phyloP scores from a whole-genome alignment of 1,284 basidiomycete species.

The Porogramme epimiltina region DNA sequence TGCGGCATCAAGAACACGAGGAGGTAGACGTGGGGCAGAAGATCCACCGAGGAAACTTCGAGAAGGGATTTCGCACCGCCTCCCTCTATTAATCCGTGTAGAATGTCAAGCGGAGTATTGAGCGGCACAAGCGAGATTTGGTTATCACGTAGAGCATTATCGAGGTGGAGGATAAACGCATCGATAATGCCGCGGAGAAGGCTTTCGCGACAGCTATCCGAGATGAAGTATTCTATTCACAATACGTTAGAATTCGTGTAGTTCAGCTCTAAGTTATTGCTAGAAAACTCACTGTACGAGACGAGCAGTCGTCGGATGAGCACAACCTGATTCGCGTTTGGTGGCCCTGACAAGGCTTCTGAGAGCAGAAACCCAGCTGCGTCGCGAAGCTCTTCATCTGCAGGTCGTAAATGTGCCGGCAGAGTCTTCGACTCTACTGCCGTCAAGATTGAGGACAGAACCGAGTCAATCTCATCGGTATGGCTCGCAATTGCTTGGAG shows the following conservation, averaged over 20 bases:
- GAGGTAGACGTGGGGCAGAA: conserved; percentile 49
- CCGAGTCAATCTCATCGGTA: conserved; percentile 27
- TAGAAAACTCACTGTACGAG: conserved; percentile 33
- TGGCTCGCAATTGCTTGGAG: conserved; percentile 38
- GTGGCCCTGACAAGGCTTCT: conserved; percentile 18
- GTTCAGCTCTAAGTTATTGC: background rate
- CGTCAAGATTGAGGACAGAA: conserved; percentile 40
- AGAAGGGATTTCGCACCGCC: too few species aligned
- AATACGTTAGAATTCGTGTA: background rate
- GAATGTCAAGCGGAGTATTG: conserved; percentile 35
- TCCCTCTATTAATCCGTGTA: conserved; percentile 31
- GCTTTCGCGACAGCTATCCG: conserved; percentile 34
- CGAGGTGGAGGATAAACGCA: conserved; percentile 40
- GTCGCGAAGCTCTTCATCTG: conserved; percentile 44
- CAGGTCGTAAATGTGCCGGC: conserved; percentile 42
- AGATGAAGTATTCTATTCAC: conserved; percentile 39
- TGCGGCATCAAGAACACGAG: conserved; percentile 49
- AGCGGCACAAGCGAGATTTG: conserved; percentile 14
- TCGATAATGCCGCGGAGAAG: conserved; percentile 38
- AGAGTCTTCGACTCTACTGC: conserved; percentile 39
- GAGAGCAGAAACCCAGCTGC: conserved; percentile 35
- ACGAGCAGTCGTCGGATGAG: conserved; percentile 39
- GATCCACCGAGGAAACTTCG: conserved; percentile 19
- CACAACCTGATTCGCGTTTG: conserved; percentile 23
- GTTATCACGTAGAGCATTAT: conserved; percentile 36